Evolutionary conservation across 2,329 filamentous ascomycete species (phyloP).

Genomic region (Microcera coccophila): DNA sequence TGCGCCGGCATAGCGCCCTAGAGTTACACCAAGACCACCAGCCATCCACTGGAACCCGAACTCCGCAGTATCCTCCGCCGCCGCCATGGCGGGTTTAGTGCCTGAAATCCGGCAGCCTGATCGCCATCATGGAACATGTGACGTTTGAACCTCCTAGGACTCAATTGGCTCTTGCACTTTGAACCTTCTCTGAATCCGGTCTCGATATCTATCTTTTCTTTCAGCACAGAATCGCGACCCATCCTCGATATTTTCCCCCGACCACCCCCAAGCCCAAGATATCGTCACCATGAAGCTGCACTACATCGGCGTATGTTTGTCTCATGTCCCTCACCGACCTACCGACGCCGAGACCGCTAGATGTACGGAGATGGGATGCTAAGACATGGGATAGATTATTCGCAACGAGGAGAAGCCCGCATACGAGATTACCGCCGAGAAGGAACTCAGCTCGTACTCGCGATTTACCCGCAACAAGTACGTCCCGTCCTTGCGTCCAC

Average conservation of each 20-base stretch:
- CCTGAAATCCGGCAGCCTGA: neutral
- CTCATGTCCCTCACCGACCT: conserved; percentile 26
- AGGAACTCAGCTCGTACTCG: conserved; percentile 73
- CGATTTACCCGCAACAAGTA: conserved; percentile 74
- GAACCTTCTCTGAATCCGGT: neutral
- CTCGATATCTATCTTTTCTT: neutral
- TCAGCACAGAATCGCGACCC: neutral
- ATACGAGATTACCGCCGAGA: conserved; percentile 71
- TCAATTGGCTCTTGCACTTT: neutral
- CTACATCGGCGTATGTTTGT: conserved; percentile 74
- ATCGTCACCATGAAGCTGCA: conserved; percentile 70
- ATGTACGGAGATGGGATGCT: conserved; percentile 1
- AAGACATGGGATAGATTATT: conserved; percentile 57
- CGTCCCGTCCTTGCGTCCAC: conserved; percentile 19
- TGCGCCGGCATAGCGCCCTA: conserved; percentile 8
- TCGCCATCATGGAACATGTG: conserved; percentile 27
- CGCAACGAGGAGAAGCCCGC: conserved; percentile 75
- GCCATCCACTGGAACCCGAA: conserved; percentile 5
- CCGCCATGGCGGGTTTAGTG: conserved; percentile 10
- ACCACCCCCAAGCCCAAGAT: neutral
- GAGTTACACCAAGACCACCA: conserved; percentile 18
- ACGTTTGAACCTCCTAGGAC: conserved; percentile 10
- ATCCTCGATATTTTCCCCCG: neutral
- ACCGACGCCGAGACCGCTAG: neutral
- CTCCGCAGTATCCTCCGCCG: conserved; percentile 17